Percentiles rank a stretch among this genome's conserved stretches.
These are phyloP conservation scores for Agrostemma githago DNA, from an alignment of 148 eudicot genomes.

Conservation along the genomic window DNA sequence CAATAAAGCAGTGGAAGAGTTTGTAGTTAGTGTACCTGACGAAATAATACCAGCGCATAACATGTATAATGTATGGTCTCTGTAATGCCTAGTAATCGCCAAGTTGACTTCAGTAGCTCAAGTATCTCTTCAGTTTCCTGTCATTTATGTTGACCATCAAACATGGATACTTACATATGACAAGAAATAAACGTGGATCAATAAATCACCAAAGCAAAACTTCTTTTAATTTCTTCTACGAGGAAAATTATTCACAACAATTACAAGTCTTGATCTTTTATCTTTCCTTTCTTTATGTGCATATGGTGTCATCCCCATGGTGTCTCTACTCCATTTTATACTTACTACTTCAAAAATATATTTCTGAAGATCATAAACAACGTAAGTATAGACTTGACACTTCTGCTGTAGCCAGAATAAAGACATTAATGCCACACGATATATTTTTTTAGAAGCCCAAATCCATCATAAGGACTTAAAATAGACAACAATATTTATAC, in stretches of 20 bases:
- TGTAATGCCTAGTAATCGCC: slow-evolving; percentile 91
- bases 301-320: neutral
- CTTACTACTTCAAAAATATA: neutral
- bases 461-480: neutral
- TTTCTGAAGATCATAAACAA: neutral
- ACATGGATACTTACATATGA: neutral
- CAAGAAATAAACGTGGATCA: neutral
- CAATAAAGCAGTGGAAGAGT: neutral
- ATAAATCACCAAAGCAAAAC: slow-evolving; percentile 3
- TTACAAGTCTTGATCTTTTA: neutral
- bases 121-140: slow-evolving; percentile 97
- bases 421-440: neutral
- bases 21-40: slow-evolving; percentile 60
- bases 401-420: neutral
- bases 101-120: slow-evolving; percentile 95
- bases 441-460: neutral
- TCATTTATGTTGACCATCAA: slow-evolving; percentile 14
- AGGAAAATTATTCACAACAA: neutral
- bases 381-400: neutral
- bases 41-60: slow-evolving; percentile 94
- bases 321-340: neutral
- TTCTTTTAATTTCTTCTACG: neutral
- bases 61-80: slow-evolving; percentile 92
- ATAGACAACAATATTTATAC: neutral
- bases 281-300: neutral